Conservation (phyloP, 2,329 filamentous ascomycete genomes). For the Xylariaceae sp. region DNA sequence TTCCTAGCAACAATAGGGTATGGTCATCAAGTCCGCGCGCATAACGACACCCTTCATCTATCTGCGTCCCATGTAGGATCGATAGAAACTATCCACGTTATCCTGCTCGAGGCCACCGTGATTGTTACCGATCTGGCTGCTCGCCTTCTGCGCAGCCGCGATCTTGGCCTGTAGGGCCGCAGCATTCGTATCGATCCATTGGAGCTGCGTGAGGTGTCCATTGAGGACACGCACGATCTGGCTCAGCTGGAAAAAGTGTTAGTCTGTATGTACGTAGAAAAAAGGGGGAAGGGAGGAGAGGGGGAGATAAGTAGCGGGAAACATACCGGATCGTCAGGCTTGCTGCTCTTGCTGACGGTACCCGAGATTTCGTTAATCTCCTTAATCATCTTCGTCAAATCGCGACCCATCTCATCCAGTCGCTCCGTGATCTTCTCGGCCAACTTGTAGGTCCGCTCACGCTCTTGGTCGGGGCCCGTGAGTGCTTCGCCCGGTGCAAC, state of each 20-base stretch:
- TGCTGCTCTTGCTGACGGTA: slow-evolving; percentile 80
- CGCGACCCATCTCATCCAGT: slow-evolving; percentile 88
- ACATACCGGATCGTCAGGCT: slow-evolving; percentile 75
- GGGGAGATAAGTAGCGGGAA: background rate
- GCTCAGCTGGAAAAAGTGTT: slow-evolving; percentile 58
- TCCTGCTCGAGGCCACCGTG: slow-evolving; percentile 60
- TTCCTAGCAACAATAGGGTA: background rate
- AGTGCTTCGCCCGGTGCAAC: slow-evolving; percentile 70
- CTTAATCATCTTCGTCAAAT: slow-evolving; percentile 92
- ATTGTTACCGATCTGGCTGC: slow-evolving; percentile 54
- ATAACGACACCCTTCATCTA: slow-evolving; percentile 9
- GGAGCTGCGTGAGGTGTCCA: slow-evolving; percentile 82
- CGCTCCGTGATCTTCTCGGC: slow-evolving; percentile 89
- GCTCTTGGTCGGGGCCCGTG: slow-evolving; percentile 87
- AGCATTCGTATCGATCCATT: slow-evolving; percentile 87
- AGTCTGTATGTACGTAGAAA: slow-evolving; percentile 19
- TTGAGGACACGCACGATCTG: slow-evolving; percentile 96
- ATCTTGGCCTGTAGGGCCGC: slow-evolving; percentile 79
- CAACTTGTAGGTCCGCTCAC: slow-evolving; percentile 91
- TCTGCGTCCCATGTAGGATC: slow-evolving; percentile 71
- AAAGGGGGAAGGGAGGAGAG: background rate
- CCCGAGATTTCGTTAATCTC: slow-evolving; percentile 95
- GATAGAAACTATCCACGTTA: slow-evolving; percentile 83
- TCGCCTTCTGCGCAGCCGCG: slow-evolving; percentile 71
- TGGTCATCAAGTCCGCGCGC: background rate